These are phyloP conservation scores for Capsicum baccatum DNA, from an alignment of 257 asterid genomes.

Conservation along the genomic window DNA sequence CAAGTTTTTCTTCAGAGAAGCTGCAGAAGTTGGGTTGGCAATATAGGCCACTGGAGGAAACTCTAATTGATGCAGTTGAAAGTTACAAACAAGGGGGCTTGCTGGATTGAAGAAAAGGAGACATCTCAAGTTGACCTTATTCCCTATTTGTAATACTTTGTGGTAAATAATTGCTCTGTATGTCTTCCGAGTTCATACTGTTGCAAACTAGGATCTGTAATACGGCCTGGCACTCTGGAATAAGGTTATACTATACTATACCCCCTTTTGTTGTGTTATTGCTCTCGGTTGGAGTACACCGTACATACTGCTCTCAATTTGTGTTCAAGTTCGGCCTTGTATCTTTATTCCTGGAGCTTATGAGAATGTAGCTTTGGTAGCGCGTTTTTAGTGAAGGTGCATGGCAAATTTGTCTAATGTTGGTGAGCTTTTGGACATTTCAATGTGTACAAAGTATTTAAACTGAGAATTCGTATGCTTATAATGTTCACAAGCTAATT, in stretches of 20 bases:
- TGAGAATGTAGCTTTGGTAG: neutral
- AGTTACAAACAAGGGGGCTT: constrained; percentile 59
- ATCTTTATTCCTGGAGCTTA: neutral
- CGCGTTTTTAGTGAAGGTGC: neutral
- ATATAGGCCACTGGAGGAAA: constrained; percentile 62
- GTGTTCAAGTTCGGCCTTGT: neutral
- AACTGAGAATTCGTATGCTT: no score
- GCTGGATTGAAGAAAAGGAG: constrained; percentile 35
- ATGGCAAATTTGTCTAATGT: neutral
- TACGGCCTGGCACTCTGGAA: neutral
- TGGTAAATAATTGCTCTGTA: neutral
- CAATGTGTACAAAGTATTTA: neutral
- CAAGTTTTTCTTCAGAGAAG: constrained; percentile 50
- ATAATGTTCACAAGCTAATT: neutral
- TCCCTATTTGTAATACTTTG: neutral
- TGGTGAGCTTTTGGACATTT: constrained; percentile 1
- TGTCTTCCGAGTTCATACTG: neutral
- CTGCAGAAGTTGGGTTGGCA: constrained; percentile 75
- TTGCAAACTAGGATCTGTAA: neutral
- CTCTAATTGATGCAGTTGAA: constrained; percentile 67
- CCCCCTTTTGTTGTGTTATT: neutral
- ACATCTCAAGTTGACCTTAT: neutral
- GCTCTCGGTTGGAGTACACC: neutral
- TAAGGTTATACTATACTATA: neutral
- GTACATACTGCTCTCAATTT: neutral